Evolutionary conservation across 1,284 basidiomycete species (phyloP), one percentile per base, ranked within the genome.

Genomic region (Malassezia arunalokei): DNA sequence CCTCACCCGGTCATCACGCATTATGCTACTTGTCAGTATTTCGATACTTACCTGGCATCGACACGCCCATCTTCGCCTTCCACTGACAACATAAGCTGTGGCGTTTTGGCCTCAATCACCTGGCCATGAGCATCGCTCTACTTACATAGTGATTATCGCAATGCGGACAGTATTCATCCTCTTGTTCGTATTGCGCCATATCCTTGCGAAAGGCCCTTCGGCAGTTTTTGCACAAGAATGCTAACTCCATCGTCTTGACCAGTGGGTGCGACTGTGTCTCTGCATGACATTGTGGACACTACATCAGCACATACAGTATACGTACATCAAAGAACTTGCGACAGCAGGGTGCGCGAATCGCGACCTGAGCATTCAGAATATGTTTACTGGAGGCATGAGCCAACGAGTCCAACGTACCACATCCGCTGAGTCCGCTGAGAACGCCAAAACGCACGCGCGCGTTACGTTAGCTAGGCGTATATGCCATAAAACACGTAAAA

Each of bases 131-230:
- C 12, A 28, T 3, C 15, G 24, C 6, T 3, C 5, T 12, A 78
- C 85, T 66, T 74, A 92, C 91, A 74, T 90, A 96, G 72, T 91
- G 88, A 72, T 98, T 96, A 74, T 94, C 90, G 73, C 92, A 96
- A 75, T 95, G 85, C 0, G 94, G 92, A 72, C 94, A 98, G 74
- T 84, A 96, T 76, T 98, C 92, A 73, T 98, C 92, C 60, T 86
- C 86, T 73, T 94, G 89, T 68, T 98, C 94, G 70, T 88, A 96
- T 28, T 75, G 76, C 0, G 78, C 63, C 84, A 95, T 88, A 74
- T 95, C 88, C 76, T 98, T 96, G 57, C 92, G 77, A 74, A 98
- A 96, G 1, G 88, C 90, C 76, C 91, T 91, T 73, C 86, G 86
- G 78, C 94, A 98, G 76, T 95, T 94, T 76, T 98, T 98, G 79